Conservation (phyloP, 2,329 filamentous ascomycete genomes). For the Fusarium verticillioides region DNA sequence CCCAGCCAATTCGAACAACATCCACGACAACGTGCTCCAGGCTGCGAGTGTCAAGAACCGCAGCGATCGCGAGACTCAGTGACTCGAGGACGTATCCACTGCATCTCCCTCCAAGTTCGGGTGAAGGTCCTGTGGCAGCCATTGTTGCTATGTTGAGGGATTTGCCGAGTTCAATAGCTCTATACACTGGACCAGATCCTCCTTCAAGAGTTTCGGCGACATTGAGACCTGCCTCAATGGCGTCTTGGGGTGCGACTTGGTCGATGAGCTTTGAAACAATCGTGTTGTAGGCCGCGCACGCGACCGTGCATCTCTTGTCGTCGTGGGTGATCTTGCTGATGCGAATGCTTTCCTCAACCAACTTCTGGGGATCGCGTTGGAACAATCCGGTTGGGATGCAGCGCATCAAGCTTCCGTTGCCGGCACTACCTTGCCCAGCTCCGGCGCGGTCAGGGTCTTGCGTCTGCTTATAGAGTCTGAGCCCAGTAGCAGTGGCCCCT, state of each 20-base stretch:
- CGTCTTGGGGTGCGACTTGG: constrained; percentile 38
- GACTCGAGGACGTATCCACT: constrained; percentile 58
- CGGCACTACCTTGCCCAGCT: constrained; percentile 52
- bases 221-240: constrained; percentile 45
- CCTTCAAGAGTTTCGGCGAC: constrained; percentile 41
- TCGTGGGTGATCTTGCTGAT: constrained; percentile 56
- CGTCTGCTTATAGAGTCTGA: constrained; percentile 45
- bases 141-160: constrained; percentile 42
- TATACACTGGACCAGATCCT: constrained; percentile 25
- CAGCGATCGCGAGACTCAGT: constrained; percentile 54
- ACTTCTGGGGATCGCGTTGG: constrained; percentile 38
- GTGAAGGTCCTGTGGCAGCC: constrained; percentile 47
- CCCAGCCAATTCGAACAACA: constrained; percentile 56
- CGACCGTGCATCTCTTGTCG: constrained; percentile 49
- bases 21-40: constrained; percentile 59
- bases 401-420: constrained; percentile 61
- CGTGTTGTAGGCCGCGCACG: constrained; percentile 55
- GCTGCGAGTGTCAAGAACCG: constrained; percentile 52
- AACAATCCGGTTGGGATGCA: constrained; percentile 59
- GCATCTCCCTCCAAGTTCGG: constrained; percentile 44
- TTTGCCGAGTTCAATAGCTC: constrained; percentile 46
- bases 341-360: constrained; percentile 48
- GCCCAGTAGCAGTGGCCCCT: constrained; percentile 50
- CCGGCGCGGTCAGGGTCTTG: constrained; percentile 45
- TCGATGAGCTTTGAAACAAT: constrained; percentile 50